Conservation (phyloP, 176 grass and related monocot species). For the Triticum dicoccoides region DNA sequence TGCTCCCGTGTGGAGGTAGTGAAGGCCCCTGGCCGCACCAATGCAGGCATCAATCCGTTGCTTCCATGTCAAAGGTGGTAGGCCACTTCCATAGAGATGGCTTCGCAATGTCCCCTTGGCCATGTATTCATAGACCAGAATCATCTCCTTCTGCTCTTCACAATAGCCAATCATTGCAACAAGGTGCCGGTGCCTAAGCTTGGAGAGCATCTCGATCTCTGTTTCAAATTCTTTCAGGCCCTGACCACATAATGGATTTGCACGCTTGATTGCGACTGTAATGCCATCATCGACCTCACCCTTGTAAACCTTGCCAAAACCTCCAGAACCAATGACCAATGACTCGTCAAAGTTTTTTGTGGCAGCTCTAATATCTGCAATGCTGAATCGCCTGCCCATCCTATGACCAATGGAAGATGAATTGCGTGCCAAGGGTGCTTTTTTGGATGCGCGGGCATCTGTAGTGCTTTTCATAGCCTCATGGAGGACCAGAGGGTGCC, state of each 20-base stretch:
- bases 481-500: conserved; percentile 88
- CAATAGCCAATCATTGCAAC: conserved; percentile 95
- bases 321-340: conserved; percentile 74
- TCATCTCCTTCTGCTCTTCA: conserved; percentile 93
- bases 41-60: conserved; percentile 78
- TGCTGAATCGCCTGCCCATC: conserved; percentile 68
- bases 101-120: conserved; percentile 87
- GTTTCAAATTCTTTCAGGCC: conserved; percentile 93
- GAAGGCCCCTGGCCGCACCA: conserved; percentile 79
- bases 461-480: conserved; percentile 86
- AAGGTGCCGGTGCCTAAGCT: conserved; percentile 94
- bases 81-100: conserved; percentile 75
- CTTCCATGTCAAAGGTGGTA: conserved; percentile 79
- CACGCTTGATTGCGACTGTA: conserved; percentile 79
- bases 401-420: conserved; percentile 51
- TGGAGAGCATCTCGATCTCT: conserved; percentile 95
- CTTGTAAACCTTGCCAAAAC: conserved; percentile 95
- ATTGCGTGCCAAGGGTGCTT: conserved; percentile 38
- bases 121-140: conserved; percentile 97
- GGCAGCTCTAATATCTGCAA: conserved; percentile 70
- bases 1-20: conserved; percentile 97
- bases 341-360: conserved; percentile 91
- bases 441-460: conserved; percentile 54
- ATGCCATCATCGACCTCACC: conserved; percentile 64
- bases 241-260: conserved; percentile 71